Conservation (phyloP, 768 basidiomycete genomes). For the Boletus vinaceobasis region DNA sequence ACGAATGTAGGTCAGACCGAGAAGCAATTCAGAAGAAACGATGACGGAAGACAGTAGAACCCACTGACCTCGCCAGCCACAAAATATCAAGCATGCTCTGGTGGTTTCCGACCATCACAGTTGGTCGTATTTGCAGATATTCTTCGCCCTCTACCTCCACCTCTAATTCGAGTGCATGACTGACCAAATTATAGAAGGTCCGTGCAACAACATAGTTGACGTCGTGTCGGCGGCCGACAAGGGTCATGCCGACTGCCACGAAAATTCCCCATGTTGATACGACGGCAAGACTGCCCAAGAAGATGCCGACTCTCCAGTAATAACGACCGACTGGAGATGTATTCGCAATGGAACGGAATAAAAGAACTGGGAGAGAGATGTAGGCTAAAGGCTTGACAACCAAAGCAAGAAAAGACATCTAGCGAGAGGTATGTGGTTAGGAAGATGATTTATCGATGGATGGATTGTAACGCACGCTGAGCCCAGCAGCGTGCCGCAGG, state of each 20-base stretch:
- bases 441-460: slow-evolving; percentile 11
- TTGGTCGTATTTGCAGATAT: slow-evolving; percentile 65
- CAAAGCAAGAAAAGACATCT: slow-evolving; percentile 61
- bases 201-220: slow-evolving; percentile 82
- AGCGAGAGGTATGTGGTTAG: slow-evolving; percentile 16
- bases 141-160: slow-evolving; percentile 87
- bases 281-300: slow-evolving; percentile 65
- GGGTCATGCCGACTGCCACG: slow-evolving; percentile 60
- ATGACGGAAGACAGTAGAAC: slow-evolving; percentile 13
- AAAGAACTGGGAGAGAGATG: slow-evolving; percentile 65
- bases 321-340: slow-evolving; percentile 59
- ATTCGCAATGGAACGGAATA: slow-evolving; percentile 58
- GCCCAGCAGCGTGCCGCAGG: slow-evolving; percentile 22
- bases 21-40: slow-evolving; percentile 3
- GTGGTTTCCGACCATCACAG: slow-evolving; percentile 83
- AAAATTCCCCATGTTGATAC: slow-evolving; percentile 72
- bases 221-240: slow-evolving; percentile 69
- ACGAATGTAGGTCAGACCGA: slow-evolving; percentile 1
- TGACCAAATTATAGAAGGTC: slow-evolving; percentile 71
- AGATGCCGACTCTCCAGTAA: slow-evolving; percentile 70
- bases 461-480: slow-evolving; percentile 22
- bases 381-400: slow-evolving; percentile 74
- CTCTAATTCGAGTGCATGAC: slow-evolving; percentile 58
- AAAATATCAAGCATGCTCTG: slow-evolving; percentile 92
- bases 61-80: slow-evolving; percentile 68